Percentiles rank a stretch among this genome's conserved stretches.
Conservation (phyloP, 2,329 filamentous ascomycete genomes). For the Nothopassalora personata region DNA sequence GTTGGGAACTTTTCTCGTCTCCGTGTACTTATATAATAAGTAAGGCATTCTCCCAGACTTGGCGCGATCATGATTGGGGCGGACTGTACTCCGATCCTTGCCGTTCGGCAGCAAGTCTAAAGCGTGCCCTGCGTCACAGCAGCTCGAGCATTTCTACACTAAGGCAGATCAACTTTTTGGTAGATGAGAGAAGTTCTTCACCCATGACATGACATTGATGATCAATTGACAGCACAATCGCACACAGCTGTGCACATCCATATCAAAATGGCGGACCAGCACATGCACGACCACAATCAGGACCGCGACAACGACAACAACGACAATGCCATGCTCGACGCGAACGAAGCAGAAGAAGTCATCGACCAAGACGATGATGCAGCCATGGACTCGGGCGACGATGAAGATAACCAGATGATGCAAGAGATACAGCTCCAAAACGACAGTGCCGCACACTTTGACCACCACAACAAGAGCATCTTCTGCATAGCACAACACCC, state of each 20-base stretch:
- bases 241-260: not conserved
- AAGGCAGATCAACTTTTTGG: not conserved
- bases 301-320: conserved; percentile 40
- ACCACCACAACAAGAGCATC: conserved; percentile 81
- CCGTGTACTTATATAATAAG: too few relatives aligned
- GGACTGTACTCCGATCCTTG: not conserved
- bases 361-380: conserved; percentile 57
- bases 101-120: not conserved
- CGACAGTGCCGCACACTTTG: conserved; percentile 90
- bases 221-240: too few relatives aligned
- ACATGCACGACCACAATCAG: conserved; percentile 42
- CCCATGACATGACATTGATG: too few relatives aligned
- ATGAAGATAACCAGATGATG: conserved; percentile 50
- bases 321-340: conserved; percentile 67
- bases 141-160: not conserved
- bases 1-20: too few relatives aligned
- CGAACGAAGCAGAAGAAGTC: conserved; percentile 74
- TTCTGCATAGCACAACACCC: conserved; percentile 96
- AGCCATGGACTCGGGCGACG: conserved; percentile 74
- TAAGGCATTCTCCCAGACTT: too few relatives aligned
- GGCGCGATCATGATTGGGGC: not conserved
- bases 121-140: not conserved
- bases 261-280: conserved; percentile 18
- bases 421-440: conserved; percentile 78
- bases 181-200: too few relatives aligned